phyloP scores from a whole-genome alignment of 2,329 filamentous ascomycete genomes.

The Fusarium nodosum region DNA sequence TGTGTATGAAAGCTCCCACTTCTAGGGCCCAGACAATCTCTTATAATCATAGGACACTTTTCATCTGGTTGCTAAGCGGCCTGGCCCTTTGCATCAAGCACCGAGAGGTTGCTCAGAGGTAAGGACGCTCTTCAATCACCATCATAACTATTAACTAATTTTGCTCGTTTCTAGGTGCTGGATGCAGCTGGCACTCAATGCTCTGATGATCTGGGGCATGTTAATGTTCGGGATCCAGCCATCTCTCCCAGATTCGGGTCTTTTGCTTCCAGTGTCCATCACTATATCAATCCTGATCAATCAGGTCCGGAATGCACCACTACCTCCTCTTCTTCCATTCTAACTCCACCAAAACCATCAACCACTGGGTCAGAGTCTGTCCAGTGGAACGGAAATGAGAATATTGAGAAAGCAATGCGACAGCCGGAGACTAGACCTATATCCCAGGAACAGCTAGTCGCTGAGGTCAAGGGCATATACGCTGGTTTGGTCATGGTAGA shows the following conservation, averaged over 20 bases:
- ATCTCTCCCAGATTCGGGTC: not conserved
- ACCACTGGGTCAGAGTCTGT: not conserved
- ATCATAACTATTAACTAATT: not conserved
- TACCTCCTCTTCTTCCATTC: not conserved
- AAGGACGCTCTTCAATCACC: not conserved
- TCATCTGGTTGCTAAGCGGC: not conserved
- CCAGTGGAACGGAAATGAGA: not conserved
- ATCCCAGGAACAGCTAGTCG: slow-evolving; percentile 81
- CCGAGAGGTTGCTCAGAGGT: not conserved
- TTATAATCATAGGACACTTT: not conserved
- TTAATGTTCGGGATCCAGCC: not conserved
- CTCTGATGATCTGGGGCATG: not conserved
- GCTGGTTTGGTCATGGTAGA: slow-evolving; percentile 88
- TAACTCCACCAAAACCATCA: not conserved
- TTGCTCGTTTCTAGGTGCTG: not conserved
- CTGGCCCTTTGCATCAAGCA: too few relatives aligned
- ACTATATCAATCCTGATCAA: not conserved
- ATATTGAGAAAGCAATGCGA: slow-evolving; percentile 15
- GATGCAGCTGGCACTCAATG: not conserved
- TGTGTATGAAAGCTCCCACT: not conserved
- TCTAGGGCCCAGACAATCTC: not conserved
- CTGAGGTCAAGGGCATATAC: slow-evolving; percentile 87
- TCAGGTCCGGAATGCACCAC: not conserved
- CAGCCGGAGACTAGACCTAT: slow-evolving; percentile 59
- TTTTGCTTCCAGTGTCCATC: not conserved